Conservation (phyloP, 805 yeast species). For the Monosporozyma unispora region DNA sequence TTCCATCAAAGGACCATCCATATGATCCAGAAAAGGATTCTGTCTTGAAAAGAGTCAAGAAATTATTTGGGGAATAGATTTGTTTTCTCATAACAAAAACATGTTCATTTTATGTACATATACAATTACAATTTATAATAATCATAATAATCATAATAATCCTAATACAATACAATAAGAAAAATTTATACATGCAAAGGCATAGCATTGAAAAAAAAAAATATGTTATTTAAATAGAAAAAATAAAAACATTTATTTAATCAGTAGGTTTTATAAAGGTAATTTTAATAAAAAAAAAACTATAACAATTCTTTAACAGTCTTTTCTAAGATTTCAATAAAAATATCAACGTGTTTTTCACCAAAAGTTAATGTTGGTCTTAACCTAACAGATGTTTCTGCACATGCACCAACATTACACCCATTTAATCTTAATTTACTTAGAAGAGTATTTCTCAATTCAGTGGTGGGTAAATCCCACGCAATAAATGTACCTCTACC, state of each 20-base stretch:
- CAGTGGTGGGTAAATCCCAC: slow-evolving; percentile 43
- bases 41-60: slow-evolving; percentile 85
- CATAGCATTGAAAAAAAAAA: too few relatives aligned
- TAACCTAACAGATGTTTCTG: slow-evolving; percentile 48
- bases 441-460: slow-evolving; percentile 40
- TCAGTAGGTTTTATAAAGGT: too few relatives aligned
- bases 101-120: too few relatives aligned
- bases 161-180: too few relatives aligned
- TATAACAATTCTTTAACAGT: slow-evolving; percentile 21
- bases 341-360: slow-evolving; percentile 50
- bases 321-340: slow-evolving; percentile 35
- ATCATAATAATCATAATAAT: background rate
- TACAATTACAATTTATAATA: background rate
- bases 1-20: slow-evolving; percentile 97
- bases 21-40: slow-evolving; percentile 98
- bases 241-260: too few relatives aligned
- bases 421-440: slow-evolving; percentile 41
- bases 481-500: slow-evolving; percentile 59
- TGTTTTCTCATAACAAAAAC: too few relatives aligned
- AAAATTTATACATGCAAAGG: too few relatives aligned
- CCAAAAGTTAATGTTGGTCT: slow-evolving; percentile 60
- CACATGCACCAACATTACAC: slow-evolving; percentile 62
- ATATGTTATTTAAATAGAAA: background rate
- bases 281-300: slow-evolving; percentile 26
- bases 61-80: slow-evolving; percentile 73